Conservation (phyloP, 352 stramenopile species). For the Pythium rhizo-oryzae region DNA sequence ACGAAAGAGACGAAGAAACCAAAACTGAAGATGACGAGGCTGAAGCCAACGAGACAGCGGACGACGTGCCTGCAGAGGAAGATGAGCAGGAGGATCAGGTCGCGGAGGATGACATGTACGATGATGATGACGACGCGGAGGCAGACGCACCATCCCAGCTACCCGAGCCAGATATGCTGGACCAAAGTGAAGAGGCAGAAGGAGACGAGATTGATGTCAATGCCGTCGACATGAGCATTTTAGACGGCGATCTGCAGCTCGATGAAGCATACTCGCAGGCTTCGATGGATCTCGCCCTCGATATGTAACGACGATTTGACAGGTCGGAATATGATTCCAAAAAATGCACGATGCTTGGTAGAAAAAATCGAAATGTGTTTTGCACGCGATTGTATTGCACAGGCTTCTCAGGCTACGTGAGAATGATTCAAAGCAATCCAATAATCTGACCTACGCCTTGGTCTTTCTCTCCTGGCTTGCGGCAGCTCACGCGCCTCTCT, state of each 20-base stretch:
- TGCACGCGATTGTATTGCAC: too few relatives aligned
- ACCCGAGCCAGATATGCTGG: constrained; percentile 19
- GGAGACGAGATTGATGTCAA: constrained; percentile 10
- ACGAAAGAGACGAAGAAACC: constrained; percentile 2
- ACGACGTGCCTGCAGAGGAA: constrained; percentile 14
- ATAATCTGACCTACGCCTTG: constrained; percentile 58
- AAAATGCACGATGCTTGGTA: not conserved
- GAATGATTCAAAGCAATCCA: constrained; percentile 53
- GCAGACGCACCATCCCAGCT: constrained; percentile 5
- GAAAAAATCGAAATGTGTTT: not conserved
- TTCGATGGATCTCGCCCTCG: constrained; percentile 29
- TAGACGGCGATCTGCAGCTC: constrained; percentile 15
- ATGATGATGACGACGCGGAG: constrained; percentile 54
- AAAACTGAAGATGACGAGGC: constrained; percentile 24
- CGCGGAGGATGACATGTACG: constrained; percentile 46
- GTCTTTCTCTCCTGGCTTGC: constrained; percentile 73
- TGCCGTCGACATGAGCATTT: constrained; percentile 10
- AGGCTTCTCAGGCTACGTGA: not conserved
- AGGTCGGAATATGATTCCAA: not conserved
- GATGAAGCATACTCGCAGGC: constrained; percentile 22
- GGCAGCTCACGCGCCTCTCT: constrained; percentile 52
- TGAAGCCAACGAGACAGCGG: constrained; percentile 17
- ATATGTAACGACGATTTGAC: constrained; percentile 22
- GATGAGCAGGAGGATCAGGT: constrained; percentile 25
- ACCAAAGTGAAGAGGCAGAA: not conserved